These are phyloP conservation scores for Melampsora americana DNA, from an alignment of 1,284 basidiomycete species.

Conservation along the genomic window DNA sequence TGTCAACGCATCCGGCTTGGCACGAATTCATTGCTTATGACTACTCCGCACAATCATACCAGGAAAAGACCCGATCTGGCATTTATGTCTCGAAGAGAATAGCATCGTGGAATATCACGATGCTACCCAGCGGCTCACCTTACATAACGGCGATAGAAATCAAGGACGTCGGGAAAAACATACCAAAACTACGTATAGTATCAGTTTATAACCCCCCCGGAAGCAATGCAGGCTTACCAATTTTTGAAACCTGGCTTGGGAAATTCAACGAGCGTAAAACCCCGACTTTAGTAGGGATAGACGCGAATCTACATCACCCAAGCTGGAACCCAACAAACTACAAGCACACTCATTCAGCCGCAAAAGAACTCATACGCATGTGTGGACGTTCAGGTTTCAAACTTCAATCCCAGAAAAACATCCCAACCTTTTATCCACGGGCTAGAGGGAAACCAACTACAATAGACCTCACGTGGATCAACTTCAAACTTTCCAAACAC, in stretches of 20 bases:
- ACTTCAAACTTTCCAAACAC: background rate
- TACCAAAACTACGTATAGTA: background rate
- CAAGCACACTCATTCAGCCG: background rate
- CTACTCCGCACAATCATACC: background rate
- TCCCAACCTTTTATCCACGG: background rate
- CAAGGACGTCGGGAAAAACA: background rate
- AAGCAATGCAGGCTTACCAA: background rate
- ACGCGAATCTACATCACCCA: too few species aligned
- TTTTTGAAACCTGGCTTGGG: background rate
- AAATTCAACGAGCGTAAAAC: background rate
- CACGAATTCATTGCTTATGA: too few species aligned
- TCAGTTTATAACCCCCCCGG: background rate
- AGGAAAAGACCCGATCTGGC: background rate
- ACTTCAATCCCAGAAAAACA: background rate
- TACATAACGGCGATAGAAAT: background rate
- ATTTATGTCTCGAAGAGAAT: conserved; percentile 4
- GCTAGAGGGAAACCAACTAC: background rate
- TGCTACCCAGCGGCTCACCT: background rate
- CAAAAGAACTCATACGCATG: background rate
- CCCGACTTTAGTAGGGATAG: background rate
- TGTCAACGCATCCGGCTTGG: background rate
- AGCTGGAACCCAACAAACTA: background rate
- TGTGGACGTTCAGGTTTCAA: background rate
- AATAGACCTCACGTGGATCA: conserved; percentile 8
- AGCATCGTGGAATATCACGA: background rate